Evolutionary conservation across 2,329 filamentous ascomycete genomes (phyloP), one percentile per base, ranked within the genome.

Genomic region (Fusarium nematophilum): DNA sequence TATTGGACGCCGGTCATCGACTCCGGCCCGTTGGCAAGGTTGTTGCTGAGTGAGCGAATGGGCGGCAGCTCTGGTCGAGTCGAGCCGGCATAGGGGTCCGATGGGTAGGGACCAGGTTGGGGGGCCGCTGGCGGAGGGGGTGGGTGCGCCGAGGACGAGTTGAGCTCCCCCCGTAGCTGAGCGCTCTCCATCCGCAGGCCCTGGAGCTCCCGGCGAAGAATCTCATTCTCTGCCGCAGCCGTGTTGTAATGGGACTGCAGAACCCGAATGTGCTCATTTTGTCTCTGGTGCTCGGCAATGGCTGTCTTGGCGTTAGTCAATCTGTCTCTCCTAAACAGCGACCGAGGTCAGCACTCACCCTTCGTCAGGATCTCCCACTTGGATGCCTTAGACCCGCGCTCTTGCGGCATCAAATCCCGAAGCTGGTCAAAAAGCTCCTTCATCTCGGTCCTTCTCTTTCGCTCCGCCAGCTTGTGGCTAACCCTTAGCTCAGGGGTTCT

Each of bases 341-440:
- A 26, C 26, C 9, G 11, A 15, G 11, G 10, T 9, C 42, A 15
- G 9, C 6, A 72, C 83, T 59, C 78, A 93, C 91, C 90, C 81
- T 94, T 94, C 3, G 90, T 93, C 13, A 96, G 73, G 42, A 94
- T 93, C 68, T 96, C 91, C 91, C 91, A 96, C 68, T 96, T 96
- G 65, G 90, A 93, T 0, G 91, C 91, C 73, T 95, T 96, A 18
- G 89, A 90, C 2, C 91, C 91, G 13, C 91, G 86, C 67, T 92
- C 91, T 65, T 92, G 90, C 2, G 91, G 91, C 77, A 94, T 88
- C 30, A 92, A 80, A 64, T 90, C 88, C 64, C 92, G 86, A 8
- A 95, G 78, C 66, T 92, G 89, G 64, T 95, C 91, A 70, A 95
- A 95, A 0, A 95, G 78, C 68, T 91, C 89, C 77, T 95, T 95